phyloP scores from a whole-genome alignment of 768 basidiomycete species.

The Suillus weaverae region DNA sequence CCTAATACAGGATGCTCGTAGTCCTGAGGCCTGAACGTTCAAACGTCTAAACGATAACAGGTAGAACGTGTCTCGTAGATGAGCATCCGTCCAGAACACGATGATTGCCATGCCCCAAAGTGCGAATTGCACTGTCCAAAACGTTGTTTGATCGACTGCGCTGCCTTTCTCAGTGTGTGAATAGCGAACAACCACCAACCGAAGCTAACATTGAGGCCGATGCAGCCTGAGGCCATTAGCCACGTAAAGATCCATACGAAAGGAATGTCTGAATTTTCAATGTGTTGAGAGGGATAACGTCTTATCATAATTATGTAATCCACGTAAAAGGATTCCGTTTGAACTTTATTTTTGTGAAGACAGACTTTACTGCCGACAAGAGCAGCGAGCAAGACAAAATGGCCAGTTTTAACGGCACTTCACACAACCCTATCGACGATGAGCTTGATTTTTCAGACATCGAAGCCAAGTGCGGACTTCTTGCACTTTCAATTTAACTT shows the following conservation, averaged over 20 bases:
- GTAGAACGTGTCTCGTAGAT: neutral
- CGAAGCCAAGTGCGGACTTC: slow-evolving; percentile 66
- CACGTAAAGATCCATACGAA: neutral
- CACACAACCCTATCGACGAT: slow-evolving; percentile 45
- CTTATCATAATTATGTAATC: slow-evolving; percentile 2
- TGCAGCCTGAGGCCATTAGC: too few species aligned
- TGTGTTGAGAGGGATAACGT: neutral
- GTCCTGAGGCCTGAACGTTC: neutral
- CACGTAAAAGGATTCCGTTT: slow-evolving; percentile 5
- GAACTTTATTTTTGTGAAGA: slow-evolving; percentile 11
- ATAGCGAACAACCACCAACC: neutral
- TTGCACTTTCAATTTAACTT: slow-evolving; percentile 4
- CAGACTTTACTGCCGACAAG: slow-evolving; percentile 9
- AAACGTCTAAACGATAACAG: neutral
- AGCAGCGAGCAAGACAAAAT: slow-evolving; percentile 35
- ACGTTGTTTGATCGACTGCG: neutral
- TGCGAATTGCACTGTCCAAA: neutral
- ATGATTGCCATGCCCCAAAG: neutral
- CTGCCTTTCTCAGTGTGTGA: neutral
- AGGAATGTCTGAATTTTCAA: neutral
- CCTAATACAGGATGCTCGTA: neutral
- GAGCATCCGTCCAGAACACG: neutral
- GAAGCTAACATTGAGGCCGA: neutral
- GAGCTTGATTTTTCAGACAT: slow-evolving; percentile 88
- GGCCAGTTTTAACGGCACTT: slow-evolving; percentile 41